Conservation (phyloP, 768 basidiomycete species). For the Mrakia frigida region DNA sequence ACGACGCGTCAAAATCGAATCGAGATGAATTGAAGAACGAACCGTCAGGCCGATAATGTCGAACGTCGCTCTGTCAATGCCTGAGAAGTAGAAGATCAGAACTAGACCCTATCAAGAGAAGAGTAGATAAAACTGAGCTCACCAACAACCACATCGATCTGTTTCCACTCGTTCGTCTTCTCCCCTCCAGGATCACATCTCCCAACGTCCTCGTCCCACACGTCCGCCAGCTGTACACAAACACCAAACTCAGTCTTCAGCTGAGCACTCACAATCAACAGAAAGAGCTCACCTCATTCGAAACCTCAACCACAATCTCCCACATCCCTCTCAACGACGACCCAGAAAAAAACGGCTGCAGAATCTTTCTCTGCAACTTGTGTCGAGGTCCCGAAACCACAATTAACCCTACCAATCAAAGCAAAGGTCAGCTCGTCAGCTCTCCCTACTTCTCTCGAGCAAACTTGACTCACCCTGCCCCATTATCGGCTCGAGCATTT, state of each 20-base stretch:
- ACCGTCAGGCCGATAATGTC: conserved; percentile 5
- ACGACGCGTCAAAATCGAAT: not conserved
- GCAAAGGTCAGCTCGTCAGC: no score
- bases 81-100: not conserved
- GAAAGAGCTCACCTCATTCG: not conserved
- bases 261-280: not conserved
- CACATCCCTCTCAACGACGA: not conserved
- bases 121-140: not conserved
- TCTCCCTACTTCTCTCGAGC: no score
- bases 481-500: not conserved
- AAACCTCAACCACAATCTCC: not conserved
- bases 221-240: not conserved
- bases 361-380: conserved; percentile 9
- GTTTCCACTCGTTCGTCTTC: not conserved
- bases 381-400: not conserved
- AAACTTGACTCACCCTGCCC: not conserved
- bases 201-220: not conserved
- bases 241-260: not conserved
- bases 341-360: conserved; percentile 4
- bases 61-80: not conserved
- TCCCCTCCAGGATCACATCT: not conserved
- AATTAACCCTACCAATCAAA: not conserved
- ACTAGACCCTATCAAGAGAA: no score
- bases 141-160: conserved; percentile 4
- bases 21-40: not conserved